phyloP scores from a whole-genome alignment of 768 basidiomycete species.

The Asterophora parasitica region DNA sequence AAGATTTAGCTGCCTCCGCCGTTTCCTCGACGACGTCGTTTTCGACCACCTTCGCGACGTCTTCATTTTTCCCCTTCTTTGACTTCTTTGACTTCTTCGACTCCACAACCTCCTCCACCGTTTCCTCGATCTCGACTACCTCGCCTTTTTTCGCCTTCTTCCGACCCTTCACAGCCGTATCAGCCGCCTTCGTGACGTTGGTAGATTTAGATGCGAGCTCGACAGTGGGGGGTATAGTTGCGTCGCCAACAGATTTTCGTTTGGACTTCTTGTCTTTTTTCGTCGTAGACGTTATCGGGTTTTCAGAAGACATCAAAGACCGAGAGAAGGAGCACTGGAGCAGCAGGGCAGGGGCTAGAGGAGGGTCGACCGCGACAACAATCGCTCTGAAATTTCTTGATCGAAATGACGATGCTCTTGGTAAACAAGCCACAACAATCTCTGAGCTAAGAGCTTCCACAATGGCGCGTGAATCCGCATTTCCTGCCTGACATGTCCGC shows the following conservation, averaged over 20 bases:
- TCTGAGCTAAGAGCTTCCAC: too few relatives aligned
- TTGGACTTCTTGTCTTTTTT: conserved; percentile 22
- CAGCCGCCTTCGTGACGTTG: too few relatives aligned
- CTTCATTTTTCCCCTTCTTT: conserved; percentile 4
- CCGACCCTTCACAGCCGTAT: conserved; percentile 24
- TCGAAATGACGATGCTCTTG: conserved; percentile 8
- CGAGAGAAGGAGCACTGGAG: neutral
- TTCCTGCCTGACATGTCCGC: conserved; percentile 27
- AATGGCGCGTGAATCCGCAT: conserved; percentile 42
- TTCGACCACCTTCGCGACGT: conserved; percentile 1
- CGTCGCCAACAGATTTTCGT: conserved; percentile 18
- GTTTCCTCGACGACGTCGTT: neutral
- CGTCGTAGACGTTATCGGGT: conserved; percentile 9
- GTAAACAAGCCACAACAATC: conserved; percentile 16
- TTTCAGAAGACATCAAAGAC: conserved; percentile 17
- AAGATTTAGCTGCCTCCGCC: neutral
- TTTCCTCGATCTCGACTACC: conserved; percentile 9
- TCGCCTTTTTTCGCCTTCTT: conserved; percentile 20
- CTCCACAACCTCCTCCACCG: conserved; percentile 7
- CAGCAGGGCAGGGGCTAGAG: conserved; percentile 2
- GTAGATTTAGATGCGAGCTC: neutral
- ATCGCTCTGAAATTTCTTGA: conserved; percentile 14
- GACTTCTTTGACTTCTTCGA: conserved; percentile 14
- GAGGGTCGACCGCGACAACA: conserved; percentile 2
- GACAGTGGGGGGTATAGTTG: conserved; percentile 2